Percentiles rank a stretch among this genome's conserved stretches.
These are phyloP conservation scores for Trichoderma aggressivum DNA, from an alignment of 2,329 filamentous ascomycete species.

Conservation along the genomic window DNA sequence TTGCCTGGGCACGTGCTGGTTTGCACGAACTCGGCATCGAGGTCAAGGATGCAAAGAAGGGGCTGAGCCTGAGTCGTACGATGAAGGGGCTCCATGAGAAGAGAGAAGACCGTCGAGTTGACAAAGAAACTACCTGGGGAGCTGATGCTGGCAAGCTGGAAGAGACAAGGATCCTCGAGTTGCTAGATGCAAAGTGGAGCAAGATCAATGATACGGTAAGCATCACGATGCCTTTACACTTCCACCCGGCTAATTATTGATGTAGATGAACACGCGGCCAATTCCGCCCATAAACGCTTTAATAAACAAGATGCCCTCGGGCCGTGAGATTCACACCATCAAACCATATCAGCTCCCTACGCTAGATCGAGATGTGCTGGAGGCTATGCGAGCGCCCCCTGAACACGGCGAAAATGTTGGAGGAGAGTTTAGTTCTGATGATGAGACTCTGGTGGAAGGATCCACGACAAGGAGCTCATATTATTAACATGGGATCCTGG, in stretches of 20 bases:
- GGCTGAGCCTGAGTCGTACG: slow-evolving; percentile 58
- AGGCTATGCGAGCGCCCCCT: slow-evolving; percentile 50
- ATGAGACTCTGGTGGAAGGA: slow-evolving; percentile 32
- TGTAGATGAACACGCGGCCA: slow-evolving; percentile 72
- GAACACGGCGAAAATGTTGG: slow-evolving; percentile 34
- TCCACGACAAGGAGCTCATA: slow-evolving; percentile 42
- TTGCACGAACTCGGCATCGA: slow-evolving; percentile 70
- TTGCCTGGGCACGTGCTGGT: slow-evolving; percentile 82
- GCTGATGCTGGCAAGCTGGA: slow-evolving; percentile 80
- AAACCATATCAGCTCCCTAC: slow-evolving; percentile 64
- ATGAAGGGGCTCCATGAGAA: slow-evolving; percentile 74
- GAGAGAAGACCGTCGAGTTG: slow-evolving; percentile 74
- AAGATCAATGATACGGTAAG: slow-evolving; percentile 89
- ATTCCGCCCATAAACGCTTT: slow-evolving; percentile 71
- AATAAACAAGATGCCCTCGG: slow-evolving; percentile 77
- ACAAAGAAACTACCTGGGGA: slow-evolving; percentile 72
- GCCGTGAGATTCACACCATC: slow-evolving; percentile 76
- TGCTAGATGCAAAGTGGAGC: slow-evolving; percentile 84
- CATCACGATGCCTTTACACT: neutral
- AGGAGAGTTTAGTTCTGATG: slow-evolving; percentile 39
- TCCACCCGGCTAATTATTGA: slow-evolving; percentile 7
- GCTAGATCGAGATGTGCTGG: slow-evolving; percentile 63
- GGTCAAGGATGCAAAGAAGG: slow-evolving; percentile 48
- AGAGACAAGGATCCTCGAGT: slow-evolving; percentile 79
- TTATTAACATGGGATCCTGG: slow-evolving; percentile 29